Evolutionary conservation across 2,329 filamentous ascomycete genomes (phyloP).

Genomic region (Microsporum canis): DNA sequence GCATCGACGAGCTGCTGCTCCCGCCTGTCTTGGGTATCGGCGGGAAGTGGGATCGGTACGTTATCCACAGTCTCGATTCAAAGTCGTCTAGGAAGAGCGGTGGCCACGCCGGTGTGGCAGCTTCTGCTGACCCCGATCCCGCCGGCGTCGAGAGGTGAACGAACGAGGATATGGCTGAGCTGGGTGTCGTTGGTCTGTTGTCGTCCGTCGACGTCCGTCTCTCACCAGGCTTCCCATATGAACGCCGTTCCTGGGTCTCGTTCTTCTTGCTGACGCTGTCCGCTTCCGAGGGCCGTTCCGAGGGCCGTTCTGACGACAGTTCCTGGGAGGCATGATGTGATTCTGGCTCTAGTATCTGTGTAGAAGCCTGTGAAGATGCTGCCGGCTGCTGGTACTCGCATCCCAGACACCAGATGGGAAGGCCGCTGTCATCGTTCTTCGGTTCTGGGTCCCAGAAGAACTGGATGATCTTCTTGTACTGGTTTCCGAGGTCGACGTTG

Average conservation of each 20-base stretch:
- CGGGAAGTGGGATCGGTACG: slow-evolving; percentile 78
- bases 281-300: no score
- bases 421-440: slow-evolving; percentile 58
- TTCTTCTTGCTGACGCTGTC: no score
- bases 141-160: neutral
- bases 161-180: slow-evolving; percentile 1
- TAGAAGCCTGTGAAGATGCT: neutral
- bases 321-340: no score
- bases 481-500: slow-evolving; percentile 48
- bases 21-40: slow-evolving; percentile 65
- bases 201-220: neutral
- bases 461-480: slow-evolving; percentile 72
- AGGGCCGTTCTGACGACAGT: no score
- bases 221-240: neutral
- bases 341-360: neutral
- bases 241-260: neutral
- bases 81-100: slow-evolving; percentile 79
- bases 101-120: slow-evolving; percentile 58
- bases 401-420: slow-evolving; percentile 76
- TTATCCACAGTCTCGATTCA: slow-evolving; percentile 90
- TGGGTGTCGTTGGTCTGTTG: neutral
- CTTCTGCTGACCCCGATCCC: neutral
- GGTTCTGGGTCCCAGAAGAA: slow-evolving; percentile 89
- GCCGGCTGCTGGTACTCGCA: slow-evolving; percentile 38
- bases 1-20: slow-evolving; percentile 61